Base-by-base conservation (phyloP, 2,329 filamentous ascomycete species). In the Sporothrix humicola region DNA sequence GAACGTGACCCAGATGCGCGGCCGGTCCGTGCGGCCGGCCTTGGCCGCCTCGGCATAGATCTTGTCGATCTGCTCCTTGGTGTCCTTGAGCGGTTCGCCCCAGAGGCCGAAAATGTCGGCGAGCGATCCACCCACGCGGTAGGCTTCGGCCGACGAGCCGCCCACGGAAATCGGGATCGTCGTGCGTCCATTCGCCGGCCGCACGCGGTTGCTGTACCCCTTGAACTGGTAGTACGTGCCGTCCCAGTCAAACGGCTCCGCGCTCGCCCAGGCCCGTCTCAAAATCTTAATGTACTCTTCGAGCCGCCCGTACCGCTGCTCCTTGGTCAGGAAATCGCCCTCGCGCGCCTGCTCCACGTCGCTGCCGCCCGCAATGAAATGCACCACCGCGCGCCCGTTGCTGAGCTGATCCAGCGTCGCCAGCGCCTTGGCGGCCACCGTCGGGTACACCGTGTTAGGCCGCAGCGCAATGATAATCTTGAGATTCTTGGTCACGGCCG, bases 1-100 rank as follows among this genome's bases (percentile, higher is more conserved):
- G 84, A 90, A 90, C 0, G 88, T 90, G 1, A 90, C 88, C 88
- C 88, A 90, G 77, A 90, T 90, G 3, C 87, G 81, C 7, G 88
- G 88, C 0, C 85, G 81, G 75, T 90, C 88, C 0, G 75, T 78
- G 1, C 88, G 84, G 0, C 88, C 88, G 1, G 88, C 88, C 75
- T 86, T 86, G n/a, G 83, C 86, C 0, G 88, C 86, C 77, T 87
- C 88, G 2, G 84, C 86, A 75, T 89, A 89, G 78, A 90, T 87
- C 23, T 85, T 84, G 75, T 89, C 87, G 76, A 90, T 89, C 78
- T 90, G 88, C 77, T 90, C 83, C 79, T 87, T 88, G 0, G 88
- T 90, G 78, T 90, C 88, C 80, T 89, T 89, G 1, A 90, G 81
- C 0, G 88, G 88, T 77, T 90, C 88, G 12, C 88, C 88, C 88